Conservation (phyloP, 2,329 filamentous ascomycete species). For the Trichoderma asperellum region DNA sequence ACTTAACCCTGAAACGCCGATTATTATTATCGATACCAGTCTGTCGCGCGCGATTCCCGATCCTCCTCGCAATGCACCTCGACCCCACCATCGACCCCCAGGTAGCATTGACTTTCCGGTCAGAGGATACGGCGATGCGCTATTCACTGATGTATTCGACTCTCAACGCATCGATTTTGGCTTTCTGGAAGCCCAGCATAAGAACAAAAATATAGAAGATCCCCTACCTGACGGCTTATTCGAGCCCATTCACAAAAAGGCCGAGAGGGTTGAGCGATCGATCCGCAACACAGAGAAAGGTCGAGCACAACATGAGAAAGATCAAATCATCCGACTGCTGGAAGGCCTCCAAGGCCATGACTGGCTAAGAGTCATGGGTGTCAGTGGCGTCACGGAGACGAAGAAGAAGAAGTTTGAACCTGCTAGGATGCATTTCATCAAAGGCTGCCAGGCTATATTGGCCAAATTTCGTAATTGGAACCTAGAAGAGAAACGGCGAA, state of each 20-base stretch:
- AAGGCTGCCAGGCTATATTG: constrained; percentile 77
- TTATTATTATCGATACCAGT: constrained; percentile 67
- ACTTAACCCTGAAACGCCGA: constrained; percentile 71
- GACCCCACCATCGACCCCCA: constrained; percentile 33
- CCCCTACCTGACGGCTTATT: constrained; percentile 61
- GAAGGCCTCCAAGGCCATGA: constrained; percentile 88
- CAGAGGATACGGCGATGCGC: constrained; percentile 58
- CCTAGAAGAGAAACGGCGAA: constrained; percentile 83
- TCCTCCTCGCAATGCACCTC: constrained; percentile 37
- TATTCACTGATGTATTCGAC: constrained; percentile 61
- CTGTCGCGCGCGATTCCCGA: constrained; percentile 38
- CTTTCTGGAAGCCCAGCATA: constrained; percentile 54
- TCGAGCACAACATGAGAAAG: constrained; percentile 67
- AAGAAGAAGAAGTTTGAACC: constrained; percentile 86
- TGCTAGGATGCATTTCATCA: constrained; percentile 82
- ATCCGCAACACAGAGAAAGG: constrained; percentile 68
- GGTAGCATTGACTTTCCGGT: constrained; percentile 43
- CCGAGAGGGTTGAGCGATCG: constrained; percentile 63
- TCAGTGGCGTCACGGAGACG: constrained; percentile 81
- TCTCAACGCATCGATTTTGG: constrained; percentile 60
- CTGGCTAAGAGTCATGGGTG: constrained; percentile 90
- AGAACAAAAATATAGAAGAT: constrained; percentile 52
- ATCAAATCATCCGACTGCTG: constrained; percentile 67
- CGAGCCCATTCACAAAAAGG: constrained; percentile 59
- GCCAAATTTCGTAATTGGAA: constrained; percentile 89